phyloP scores from a whole-genome alignment of 2,329 filamentous ascomycete species.

The Macroventuria anomochaeta region DNA sequence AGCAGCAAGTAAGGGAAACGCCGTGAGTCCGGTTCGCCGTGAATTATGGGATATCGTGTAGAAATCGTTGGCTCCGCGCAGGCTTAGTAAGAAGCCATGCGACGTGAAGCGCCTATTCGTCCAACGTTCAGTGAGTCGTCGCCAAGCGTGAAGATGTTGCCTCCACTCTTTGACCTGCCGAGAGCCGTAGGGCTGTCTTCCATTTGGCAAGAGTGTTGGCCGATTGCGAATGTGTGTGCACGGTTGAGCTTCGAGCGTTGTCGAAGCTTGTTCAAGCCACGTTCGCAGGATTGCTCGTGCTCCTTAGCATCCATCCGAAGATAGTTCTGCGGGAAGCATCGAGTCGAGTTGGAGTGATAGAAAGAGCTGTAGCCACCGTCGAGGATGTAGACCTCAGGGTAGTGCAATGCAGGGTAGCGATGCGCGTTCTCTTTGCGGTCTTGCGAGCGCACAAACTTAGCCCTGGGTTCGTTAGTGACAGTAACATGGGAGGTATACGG shows the following conservation, averaged over 20 bases:
- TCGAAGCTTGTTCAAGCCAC: constrained; percentile 91
- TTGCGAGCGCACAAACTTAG: constrained; percentile 86
- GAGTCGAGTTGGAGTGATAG: constrained; percentile 76
- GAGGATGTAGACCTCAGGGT: constrained; percentile 95
- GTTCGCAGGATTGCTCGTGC: constrained; percentile 91
- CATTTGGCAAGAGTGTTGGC: constrained; percentile 68
- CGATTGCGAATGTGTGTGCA: constrained; percentile 95
- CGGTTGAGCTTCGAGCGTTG: constrained; percentile 84
- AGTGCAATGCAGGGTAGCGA: constrained; percentile 86
- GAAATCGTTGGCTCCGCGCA: constrained; percentile 34
- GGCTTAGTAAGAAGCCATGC: constrained; percentile 49
- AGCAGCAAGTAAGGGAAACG: constrained; percentile 46
- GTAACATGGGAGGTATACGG: not conserved
- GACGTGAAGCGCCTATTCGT: constrained; percentile 44
- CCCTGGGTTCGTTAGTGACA: constrained; percentile 54
- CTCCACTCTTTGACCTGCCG: constrained; percentile 42
- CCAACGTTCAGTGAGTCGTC: constrained; percentile 41
- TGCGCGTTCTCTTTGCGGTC: constrained; percentile 87
- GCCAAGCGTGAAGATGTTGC: constrained; percentile 39
- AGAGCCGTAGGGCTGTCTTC: constrained; percentile 66
- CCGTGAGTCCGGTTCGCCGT: constrained; percentile 46
- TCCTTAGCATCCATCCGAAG: constrained; percentile 95
- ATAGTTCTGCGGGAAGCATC: constrained; percentile 94
- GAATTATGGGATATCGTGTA: constrained; percentile 41
- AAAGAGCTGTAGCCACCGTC: constrained; percentile 96